phyloP scores from a whole-genome alignment of 1,284 basidiomycete species.

The Salmacisia buchloeana region DNA sequence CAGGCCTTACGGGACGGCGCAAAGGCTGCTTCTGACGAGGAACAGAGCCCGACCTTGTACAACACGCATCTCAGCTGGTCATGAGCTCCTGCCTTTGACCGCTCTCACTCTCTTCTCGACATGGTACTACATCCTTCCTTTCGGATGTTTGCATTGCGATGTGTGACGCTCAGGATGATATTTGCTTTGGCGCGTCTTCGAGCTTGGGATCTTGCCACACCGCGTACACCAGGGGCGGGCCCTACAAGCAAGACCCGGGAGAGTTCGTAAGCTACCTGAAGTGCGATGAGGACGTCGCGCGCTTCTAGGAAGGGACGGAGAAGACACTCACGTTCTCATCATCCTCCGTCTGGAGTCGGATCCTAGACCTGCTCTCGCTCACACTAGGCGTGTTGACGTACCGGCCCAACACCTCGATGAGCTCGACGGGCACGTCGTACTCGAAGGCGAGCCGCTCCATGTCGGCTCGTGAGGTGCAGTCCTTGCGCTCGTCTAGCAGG shows the following conservation, averaged over 20 bases:
- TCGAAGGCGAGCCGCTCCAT: slow-evolving; percentile 25
- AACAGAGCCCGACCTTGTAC: no score
- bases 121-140: no score
- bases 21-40: neutral
- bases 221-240: slow-evolving; percentile 2
- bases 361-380: slow-evolving; percentile 15
- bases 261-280: no score
- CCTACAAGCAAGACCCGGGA: no score
- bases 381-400: slow-evolving; percentile 32
- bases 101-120: no score
- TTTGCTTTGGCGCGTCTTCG: neutral
- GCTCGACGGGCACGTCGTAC: slow-evolving; percentile 24
- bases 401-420: slow-evolving; percentile 21
- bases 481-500: slow-evolving; percentile 29
- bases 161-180: neutral
- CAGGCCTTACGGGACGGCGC: no score
- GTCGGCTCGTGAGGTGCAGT: slow-evolving; percentile 24
- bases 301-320: neutral
- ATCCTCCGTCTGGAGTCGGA: neutral
- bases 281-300: no score
- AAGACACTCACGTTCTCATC: neutral
- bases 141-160: neutral
- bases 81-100: neutral
- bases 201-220: slow-evolving; percentile 2
- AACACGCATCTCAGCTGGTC: neutral